Conservation (phyloP, 441 rosid genomes). For the Metrosideros polymorpha region DNA sequence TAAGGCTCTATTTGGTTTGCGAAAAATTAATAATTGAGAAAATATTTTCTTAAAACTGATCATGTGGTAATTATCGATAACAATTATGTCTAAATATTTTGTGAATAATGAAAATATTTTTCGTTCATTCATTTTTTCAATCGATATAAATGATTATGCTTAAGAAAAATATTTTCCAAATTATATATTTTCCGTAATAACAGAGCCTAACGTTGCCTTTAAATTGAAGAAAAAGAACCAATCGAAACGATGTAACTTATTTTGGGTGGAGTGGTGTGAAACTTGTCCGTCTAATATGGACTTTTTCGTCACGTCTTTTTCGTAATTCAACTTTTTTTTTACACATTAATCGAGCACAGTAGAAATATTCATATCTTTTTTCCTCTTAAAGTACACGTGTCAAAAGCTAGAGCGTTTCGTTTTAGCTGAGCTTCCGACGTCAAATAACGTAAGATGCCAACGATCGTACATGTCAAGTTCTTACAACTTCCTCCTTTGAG, state of each 20-base stretch:
- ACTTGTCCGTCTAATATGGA: not conserved
- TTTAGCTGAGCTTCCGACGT: not conserved
- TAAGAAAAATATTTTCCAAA: not conserved
- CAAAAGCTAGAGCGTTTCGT: not conserved
- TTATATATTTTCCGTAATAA: fast-evolving
- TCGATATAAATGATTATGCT: fast-evolving
- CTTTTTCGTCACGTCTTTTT: not conserved
- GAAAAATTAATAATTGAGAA: fast-evolving
- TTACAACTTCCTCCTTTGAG: not conserved
- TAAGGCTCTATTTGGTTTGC: fast-evolving
- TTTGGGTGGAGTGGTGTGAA: no score
- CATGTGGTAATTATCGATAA: no score
- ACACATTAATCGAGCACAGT: fast-evolving
- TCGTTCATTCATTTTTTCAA: fast-evolving
- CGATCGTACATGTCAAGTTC: not conserved
- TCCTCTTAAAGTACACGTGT: not conserved
- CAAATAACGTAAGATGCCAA: not conserved
- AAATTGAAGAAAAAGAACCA: no score
- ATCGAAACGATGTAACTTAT: no score
- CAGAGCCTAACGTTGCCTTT: no score
- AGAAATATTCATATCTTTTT: not conserved
- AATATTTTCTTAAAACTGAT: fast-evolving
- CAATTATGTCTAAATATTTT: not conserved
- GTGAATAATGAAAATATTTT: fast-evolving
- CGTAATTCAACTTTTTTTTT: not conserved